Percentiles rank a stretch among this genome's conserved stretches.
These are phyloP conservation scores for Salix suchowensis DNA, from an alignment of 345 rosid genomes.

Conservation along the genomic window DNA sequence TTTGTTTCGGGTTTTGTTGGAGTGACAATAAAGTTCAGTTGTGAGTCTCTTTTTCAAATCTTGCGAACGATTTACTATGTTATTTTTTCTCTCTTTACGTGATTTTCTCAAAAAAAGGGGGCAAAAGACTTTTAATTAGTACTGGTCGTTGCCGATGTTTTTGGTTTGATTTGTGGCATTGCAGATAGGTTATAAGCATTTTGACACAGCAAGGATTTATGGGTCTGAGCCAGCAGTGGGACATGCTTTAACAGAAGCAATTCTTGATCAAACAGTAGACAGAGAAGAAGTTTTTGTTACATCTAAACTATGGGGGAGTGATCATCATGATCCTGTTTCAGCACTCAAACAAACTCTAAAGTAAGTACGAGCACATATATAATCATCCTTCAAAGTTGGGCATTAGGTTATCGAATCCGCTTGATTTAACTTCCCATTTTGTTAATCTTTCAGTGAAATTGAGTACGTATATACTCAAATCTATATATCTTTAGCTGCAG, in stretches of 20 bases:
- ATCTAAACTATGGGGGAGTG: constrained; percentile 79
- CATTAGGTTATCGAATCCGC: neutral
- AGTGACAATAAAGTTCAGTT: no score
- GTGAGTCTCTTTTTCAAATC: no score
- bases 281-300: constrained; percentile 75
- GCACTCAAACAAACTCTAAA: constrained; percentile 60
- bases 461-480: neutral
- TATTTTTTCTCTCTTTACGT: no score
- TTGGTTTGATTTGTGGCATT: neutral
- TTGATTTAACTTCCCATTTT: neutral
- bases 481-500: neutral
- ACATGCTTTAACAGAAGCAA: constrained; percentile 47
- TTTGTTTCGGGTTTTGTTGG: no score
- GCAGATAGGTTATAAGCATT: constrained; percentile 86
- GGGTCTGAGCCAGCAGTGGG: constrained; percentile 87
- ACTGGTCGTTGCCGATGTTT: no score
- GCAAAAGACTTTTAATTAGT: no score
- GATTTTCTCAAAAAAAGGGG: no score
- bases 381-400: neutral
- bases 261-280: constrained; percentile 32
- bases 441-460: neutral
- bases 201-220: constrained; percentile 81
- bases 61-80: no score
- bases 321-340: constrained; percentile 71
- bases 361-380: constrained; percentile 16